These are phyloP conservation scores for Deuterostichococcus epilithicus DNA, from an alignment of 139 green algal genomes.

Conservation along the genomic window DNA sequence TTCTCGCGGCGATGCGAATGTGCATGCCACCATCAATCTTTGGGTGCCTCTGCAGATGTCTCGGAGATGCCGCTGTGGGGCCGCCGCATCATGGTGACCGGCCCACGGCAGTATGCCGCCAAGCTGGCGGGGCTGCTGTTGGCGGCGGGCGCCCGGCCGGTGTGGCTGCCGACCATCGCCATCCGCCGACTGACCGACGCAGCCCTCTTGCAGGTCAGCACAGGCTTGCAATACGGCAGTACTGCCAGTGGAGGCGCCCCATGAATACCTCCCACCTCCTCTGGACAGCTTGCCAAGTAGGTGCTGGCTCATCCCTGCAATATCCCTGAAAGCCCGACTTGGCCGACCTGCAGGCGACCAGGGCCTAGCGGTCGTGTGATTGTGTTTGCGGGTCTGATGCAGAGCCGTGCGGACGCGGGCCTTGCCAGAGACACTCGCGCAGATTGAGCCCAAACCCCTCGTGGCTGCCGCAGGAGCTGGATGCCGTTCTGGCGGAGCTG, in stretches of 20 bases:
- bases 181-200: constrained; percentile 35
- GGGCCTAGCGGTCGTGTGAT: too few species aligned
- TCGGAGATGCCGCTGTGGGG: constrained; percentile 21
- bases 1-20: too few species aligned
- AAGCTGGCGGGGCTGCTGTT: constrained; percentile 49
- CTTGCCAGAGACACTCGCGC: constrained; percentile 13
- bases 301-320: too few species aligned
- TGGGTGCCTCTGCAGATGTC: not conserved
- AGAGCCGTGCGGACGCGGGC: too few species aligned
- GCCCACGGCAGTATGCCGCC: constrained; percentile 59
- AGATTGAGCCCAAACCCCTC: not conserved
- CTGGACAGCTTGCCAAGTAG: too few species aligned
- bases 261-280: too few species aligned
- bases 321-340: too few species aligned
- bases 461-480: constrained; percentile 27
- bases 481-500: constrained; percentile 2
- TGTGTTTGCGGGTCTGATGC: too few species aligned
- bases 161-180: constrained; percentile 56
- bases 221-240: not conserved
- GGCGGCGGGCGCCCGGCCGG: constrained; percentile 43
- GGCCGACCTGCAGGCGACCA: too few species aligned
- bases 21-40: too few species aligned
- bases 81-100: constrained; percentile 48
- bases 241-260: constrained; percentile 7
- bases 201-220: not conserved